Conservation (phyloP, 2,329 filamentous ascomycete genomes). For the Fusarium subglutinans region DNA sequence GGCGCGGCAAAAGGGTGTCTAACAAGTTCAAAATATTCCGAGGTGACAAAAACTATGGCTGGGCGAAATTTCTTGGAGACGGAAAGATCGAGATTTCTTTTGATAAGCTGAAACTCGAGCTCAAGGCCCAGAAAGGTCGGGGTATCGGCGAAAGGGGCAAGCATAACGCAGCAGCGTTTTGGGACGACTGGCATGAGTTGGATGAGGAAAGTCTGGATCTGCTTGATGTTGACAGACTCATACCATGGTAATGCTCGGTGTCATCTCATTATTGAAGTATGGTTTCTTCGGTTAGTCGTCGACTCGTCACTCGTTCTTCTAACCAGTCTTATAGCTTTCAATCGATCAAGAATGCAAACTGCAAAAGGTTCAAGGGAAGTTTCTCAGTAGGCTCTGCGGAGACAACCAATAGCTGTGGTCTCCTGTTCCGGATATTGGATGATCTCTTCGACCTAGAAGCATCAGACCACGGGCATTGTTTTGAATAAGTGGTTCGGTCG, state of each 20-base stretch:
- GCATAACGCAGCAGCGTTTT: background rate
- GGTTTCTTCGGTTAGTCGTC: background rate
- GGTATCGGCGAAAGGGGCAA: background rate
- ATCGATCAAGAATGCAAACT: background rate
- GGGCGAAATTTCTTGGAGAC: background rate
- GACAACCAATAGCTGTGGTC: accelerated
- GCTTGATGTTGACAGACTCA: background rate
- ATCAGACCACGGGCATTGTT: background rate
- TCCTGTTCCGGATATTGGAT: background rate
- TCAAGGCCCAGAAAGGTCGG: background rate
- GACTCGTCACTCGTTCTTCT: background rate
- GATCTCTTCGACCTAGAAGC: background rate
- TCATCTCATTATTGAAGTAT: background rate
- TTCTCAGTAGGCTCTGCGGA: accelerated
- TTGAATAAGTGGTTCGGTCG: too few species aligned
- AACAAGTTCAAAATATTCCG: background rate
- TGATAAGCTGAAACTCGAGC: background rate
- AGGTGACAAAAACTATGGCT: background rate
- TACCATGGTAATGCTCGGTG: background rate
- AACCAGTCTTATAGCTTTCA: background rate
- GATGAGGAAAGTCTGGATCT: background rate
- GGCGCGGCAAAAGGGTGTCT: background rate
- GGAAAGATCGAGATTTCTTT: background rate
- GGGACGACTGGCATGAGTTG: background rate
- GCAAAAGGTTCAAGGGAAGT: accelerated